phyloP scores from a whole-genome alignment of 2,329 filamentous ascomycete species.

The Coniochaeta sp. region DNA sequence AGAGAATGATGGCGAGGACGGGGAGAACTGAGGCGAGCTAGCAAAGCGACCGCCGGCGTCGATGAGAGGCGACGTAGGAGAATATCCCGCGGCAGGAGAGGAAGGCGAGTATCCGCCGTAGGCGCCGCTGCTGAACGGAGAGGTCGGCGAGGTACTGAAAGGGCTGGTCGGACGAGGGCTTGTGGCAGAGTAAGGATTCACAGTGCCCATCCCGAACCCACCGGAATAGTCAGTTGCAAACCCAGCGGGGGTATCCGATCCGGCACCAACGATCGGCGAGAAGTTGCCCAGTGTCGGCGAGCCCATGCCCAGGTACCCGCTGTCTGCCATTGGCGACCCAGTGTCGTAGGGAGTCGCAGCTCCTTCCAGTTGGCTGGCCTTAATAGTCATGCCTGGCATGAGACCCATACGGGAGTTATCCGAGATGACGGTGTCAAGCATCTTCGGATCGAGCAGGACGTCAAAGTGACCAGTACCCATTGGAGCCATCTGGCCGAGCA shows the following conservation, averaged over 20 bases:
- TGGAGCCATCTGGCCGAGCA: constrained; percentile 93
- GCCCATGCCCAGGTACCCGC: constrained; percentile 53
- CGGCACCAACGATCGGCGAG: constrained; percentile 70
- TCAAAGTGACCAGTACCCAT: constrained; percentile 97
- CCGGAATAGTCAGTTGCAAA: constrained; percentile 57
- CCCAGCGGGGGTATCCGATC: constrained; percentile 62
- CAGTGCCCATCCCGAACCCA: constrained; percentile 38
- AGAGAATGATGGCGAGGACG: constrained; percentile 56
- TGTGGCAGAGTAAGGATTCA: constrained; percentile 60
- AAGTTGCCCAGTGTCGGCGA: constrained; percentile 60
- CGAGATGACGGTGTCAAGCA: constrained; percentile 91
- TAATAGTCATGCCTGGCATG: constrained; percentile 71
- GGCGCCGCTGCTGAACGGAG: constrained; percentile 50
- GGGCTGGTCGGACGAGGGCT: constrained; percentile 70
- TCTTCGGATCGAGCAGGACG: constrained; percentile 84
- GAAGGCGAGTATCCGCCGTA: constrained; percentile 64
- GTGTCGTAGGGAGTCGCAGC: constrained; percentile 93
- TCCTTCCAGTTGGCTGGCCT: constrained; percentile 69
- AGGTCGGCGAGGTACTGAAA: constrained; percentile 63
- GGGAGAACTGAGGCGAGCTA: constrained; percentile 56
- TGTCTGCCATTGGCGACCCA: constrained; percentile 70
- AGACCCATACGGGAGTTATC: constrained; percentile 83
- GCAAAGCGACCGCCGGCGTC: constrained; percentile 45
- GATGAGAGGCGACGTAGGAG: constrained; percentile 66
- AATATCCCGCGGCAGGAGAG: constrained; percentile 67